Evolutionary conservation across 75 land plant genomes (phyloP).

Genomic region (Azolla pinnata): DNA sequence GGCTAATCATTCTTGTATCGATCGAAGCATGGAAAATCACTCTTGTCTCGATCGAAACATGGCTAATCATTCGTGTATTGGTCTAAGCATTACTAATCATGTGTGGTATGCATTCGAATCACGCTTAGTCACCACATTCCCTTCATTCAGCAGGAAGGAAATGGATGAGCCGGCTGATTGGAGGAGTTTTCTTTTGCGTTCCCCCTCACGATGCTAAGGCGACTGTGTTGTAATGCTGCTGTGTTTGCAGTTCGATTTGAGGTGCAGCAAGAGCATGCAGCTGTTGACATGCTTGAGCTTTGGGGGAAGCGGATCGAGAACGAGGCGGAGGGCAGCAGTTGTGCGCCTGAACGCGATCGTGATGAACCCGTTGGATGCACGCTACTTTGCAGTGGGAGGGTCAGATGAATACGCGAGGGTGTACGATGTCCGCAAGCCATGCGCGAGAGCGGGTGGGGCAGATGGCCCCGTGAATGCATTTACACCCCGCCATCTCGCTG

Average conservation of each 20-base stretch:
- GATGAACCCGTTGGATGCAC: conserved; percentile 72
- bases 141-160: too few relatives aligned
- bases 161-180: too few relatives aligned
- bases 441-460: conserved; percentile 30
- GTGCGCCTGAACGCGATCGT: conserved; percentile 69
- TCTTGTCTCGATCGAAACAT: too few relatives aligned
- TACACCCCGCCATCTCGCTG: conserved; percentile 69
- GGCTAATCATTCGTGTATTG: too few relatives aligned
- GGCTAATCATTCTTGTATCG: too few relatives aligned
- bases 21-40: too few relatives aligned
- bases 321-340: conserved; percentile 6
- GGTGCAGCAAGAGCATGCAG: conserved; percentile 41
- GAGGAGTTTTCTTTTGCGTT: too few relatives aligned
- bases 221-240: too few relatives aligned
- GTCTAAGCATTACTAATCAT: too few relatives aligned
- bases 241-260: conserved; percentile 80
- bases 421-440: conserved; percentile 73
- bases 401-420: conserved; percentile 85
- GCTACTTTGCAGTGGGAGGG: conserved; percentile 74
- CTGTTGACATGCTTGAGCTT: conserved; percentile 61
- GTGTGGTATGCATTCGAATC: too few relatives aligned
- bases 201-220: too few relatives aligned
- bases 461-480: conserved; percentile 58
- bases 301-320: conserved; percentile 10
- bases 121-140: too few relatives aligned